A percentile compares a stretch with the other conserved stretches of the same genome.
These are phyloP conservation scores for Warburgia ugandensis DNA, from an alignment of 164 flowering plant genomes.

Conservation along the genomic window DNA sequence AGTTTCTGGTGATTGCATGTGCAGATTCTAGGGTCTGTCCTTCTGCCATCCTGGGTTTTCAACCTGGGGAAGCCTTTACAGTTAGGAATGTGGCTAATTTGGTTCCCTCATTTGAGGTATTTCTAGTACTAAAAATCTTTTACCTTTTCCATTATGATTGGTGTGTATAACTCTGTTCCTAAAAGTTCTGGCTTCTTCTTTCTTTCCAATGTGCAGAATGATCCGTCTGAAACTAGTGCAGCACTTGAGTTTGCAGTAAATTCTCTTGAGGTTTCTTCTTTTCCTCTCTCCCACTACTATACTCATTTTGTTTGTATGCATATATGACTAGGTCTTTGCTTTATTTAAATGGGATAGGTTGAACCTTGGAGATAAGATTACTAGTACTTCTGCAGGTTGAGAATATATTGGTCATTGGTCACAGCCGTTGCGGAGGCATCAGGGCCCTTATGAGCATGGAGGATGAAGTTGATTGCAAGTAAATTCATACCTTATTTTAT, in stretches of 20 bases:
- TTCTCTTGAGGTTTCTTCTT: slow-evolving; percentile 44
- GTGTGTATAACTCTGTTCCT: background rate
- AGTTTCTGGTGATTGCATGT: slow-evolving; percentile 98
- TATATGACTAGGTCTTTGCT: too few species aligned
- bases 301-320: background rate
- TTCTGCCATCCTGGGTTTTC: slow-evolving; percentile 72
- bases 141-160: background rate
- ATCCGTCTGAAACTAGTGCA: slow-evolving; percentile 88
- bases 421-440: slow-evolving; percentile 93
- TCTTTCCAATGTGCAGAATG: slow-evolving; percentile 42
- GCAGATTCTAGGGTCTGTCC: slow-evolving; percentile 99
- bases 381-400: slow-evolving; percentile 46
- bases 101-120: slow-evolving; percentile 90
- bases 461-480: slow-evolving; percentile 68
- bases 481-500: too few species aligned
- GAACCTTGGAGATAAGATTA: background rate
- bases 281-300: background rate
- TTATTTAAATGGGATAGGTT: too few species aligned
- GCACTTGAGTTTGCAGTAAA: slow-evolving; percentile 94
- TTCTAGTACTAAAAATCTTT: background rate
- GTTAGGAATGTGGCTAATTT: slow-evolving; percentile 84
- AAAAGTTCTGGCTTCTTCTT: background rate
- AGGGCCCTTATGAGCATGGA: slow-evolving; percentile 90
- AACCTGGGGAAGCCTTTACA: slow-evolving; percentile 91
- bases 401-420: slow-evolving; percentile 80